Conservation (phyloP, 257 asterid species). For the Prunella vulgaris region DNA sequence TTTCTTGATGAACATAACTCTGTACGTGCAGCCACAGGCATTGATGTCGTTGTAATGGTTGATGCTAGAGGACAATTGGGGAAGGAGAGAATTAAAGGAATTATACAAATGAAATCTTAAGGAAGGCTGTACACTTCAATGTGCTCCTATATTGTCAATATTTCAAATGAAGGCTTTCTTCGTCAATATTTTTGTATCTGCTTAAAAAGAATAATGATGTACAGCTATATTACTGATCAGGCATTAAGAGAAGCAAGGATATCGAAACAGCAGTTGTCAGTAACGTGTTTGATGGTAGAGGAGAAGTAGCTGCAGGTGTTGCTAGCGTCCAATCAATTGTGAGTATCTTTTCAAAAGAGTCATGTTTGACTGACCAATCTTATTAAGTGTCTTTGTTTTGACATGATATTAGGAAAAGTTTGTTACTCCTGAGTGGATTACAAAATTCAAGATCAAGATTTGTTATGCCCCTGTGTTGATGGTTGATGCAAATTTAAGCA, state of each 20-base stretch:
- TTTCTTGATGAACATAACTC: conserved; percentile 11
- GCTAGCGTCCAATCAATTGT: conserved; percentile 84
- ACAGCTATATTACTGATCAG: conserved; percentile 32
- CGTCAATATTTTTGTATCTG: background rate
- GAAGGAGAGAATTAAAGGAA: background rate
- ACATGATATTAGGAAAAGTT: conserved; percentile 63
- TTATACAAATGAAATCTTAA: no score
- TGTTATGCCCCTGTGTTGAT: conserved; percentile 61
- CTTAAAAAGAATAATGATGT: conserved; percentile 3
- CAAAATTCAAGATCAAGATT: conserved; percentile 51
- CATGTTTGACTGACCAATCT: conserved; percentile 6
- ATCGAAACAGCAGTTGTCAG: conserved; percentile 70
- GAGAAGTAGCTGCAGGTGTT: conserved; percentile 87
- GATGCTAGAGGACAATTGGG: conserved; percentile 1
- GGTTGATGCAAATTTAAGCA: conserved; percentile 86
- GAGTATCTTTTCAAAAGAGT: conserved; percentile 28
- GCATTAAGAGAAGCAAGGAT: conserved; percentile 60
- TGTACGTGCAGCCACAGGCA: background rate
- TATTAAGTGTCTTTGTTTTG: conserved; percentile 3
- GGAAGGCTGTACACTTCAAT: background rate
- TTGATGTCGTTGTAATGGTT: background rate
- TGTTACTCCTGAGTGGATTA: conserved; percentile 78
- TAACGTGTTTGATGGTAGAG: conserved; percentile 72
- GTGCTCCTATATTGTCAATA: background rate
- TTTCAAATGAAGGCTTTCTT: background rate